phyloP scores from a whole-genome alignment of 208 protist genomes.

The Acanthamoeba polyphaga region DNA sequence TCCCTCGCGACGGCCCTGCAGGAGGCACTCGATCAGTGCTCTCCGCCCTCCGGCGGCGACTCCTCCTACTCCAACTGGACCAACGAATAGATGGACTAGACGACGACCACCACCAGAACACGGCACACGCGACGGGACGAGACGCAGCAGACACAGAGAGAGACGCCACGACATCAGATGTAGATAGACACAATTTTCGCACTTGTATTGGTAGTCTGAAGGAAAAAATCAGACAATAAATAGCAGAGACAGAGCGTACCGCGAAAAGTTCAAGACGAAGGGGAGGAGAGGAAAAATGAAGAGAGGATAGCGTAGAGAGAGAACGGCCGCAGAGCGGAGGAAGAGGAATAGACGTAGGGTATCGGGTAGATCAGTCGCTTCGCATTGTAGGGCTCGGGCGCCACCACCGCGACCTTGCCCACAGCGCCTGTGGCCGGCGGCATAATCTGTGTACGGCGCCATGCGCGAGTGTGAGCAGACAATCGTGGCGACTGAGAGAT shows the following conservation, averaged over 20 bases:
- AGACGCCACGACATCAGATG: too few relatives aligned
- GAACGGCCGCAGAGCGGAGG: neutral
- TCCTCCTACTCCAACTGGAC: too few relatives aligned
- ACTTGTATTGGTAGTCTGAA: too few relatives aligned
- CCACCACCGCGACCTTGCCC: neutral
- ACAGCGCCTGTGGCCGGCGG: neutral
- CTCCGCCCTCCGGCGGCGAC: too few relatives aligned
- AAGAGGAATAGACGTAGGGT: neutral
- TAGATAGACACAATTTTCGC: too few relatives aligned
- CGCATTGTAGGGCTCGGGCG: conserved; percentile 22
- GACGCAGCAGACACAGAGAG: too few relatives aligned
- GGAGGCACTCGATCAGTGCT: too few relatives aligned
- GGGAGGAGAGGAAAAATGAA: neutral
- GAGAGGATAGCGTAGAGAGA: neutral
- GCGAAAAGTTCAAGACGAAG: neutral
- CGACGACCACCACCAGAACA: too few relatives aligned
- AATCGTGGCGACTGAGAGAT: neutral
- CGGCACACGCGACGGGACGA: too few relatives aligned
- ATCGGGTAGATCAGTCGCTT: neutral
- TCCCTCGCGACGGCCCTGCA: too few relatives aligned
- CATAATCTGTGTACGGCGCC: neutral
- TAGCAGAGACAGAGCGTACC: neutral
- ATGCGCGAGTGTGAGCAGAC: neutral
- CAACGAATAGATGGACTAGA: too few relatives aligned
- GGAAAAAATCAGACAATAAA: too few relatives aligned